A percentile compares a stretch with the other conserved stretches of the same genome.
Evolutionary conservation across 805 yeast species (phyloP).

Genomic region (Yarrowia osloensis): DNA sequence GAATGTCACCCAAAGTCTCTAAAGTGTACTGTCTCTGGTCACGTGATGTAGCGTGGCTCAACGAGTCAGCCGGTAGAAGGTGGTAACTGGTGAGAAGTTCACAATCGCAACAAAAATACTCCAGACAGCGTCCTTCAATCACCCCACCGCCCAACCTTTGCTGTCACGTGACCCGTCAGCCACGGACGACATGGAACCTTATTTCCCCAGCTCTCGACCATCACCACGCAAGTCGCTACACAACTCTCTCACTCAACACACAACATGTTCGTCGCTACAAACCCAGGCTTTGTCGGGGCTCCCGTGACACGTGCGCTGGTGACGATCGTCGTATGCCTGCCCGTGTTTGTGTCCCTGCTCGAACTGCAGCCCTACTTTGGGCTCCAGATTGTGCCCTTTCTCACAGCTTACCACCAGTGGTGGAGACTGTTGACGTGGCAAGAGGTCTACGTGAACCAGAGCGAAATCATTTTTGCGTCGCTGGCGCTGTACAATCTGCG

Average conservation of each 20-base stretch:
- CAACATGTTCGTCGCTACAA: constrained; percentile 44
- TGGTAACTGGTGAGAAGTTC: too few species aligned
- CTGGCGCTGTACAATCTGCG: constrained; percentile 46
- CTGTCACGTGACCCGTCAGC: background rate
- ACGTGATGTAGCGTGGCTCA: too few species aligned
- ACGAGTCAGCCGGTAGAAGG: too few species aligned
- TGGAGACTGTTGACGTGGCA: constrained; percentile 44
- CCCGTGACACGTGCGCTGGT: constrained; percentile 44
- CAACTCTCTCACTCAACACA: background rate
- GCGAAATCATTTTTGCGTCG: constrained; percentile 45
- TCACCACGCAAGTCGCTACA: background rate
- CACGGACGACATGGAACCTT: background rate
- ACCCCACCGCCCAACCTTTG: background rate
- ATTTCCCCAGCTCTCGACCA: background rate
- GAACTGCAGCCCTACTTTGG: constrained; percentile 45
- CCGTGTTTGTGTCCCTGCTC: constrained; percentile 44
- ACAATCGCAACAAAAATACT: too few species aligned
- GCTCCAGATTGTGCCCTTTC: constrained; percentile 43
- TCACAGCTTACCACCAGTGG: constrained; percentile 44
- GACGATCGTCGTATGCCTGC: constrained; percentile 37
- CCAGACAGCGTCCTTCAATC: too few species aligned
- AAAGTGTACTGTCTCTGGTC: too few species aligned
- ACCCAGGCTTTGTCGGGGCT: constrained; percentile 45
- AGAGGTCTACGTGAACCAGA: constrained; percentile 40
- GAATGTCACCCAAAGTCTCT: too few species aligned